Percentiles rank a stretch among this genome's conserved stretches.
phyloP scores from a whole-genome alignment of 805 yeast genomes.

The Starmerella kuoi region DNA sequence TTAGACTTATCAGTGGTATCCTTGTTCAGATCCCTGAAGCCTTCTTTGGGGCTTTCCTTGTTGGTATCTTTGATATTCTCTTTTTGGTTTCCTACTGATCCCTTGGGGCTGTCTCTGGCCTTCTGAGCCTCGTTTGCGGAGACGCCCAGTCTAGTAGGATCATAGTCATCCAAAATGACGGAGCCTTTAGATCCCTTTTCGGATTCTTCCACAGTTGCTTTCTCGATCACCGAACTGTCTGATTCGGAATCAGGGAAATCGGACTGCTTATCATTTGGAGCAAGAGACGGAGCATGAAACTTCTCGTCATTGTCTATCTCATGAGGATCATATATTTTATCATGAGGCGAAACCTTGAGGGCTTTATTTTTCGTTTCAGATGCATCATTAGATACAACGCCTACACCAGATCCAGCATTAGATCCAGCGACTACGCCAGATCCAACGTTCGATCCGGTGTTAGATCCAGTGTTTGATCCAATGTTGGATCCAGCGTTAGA shows the following conservation, averaged over 20 bases:
- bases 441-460: too few species aligned
- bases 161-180: constrained; percentile 30
- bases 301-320: constrained; percentile 22
- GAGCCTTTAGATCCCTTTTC: constrained; percentile 24
- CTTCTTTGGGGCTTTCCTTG: constrained; percentile 12
- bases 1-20: background rate
- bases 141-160: constrained; percentile 29
- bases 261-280: constrained; percentile 19
- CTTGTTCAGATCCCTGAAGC: background rate
- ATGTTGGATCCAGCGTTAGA: too few species aligned
- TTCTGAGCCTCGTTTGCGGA: constrained; percentile 18
- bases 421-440: too few species aligned
- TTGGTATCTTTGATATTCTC: background rate
- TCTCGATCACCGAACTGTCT: constrained; percentile 1
- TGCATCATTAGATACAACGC: background rate
- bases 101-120: constrained; percentile 9
- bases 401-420: background rate
- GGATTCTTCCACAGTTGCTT: constrained; percentile 22
- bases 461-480: too few species aligned
- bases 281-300: constrained; percentile 23
- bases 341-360: constrained; percentile 29
- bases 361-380: constrained; percentile 24
- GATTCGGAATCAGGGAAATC: constrained; percentile 1
- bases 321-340: constrained; percentile 23
- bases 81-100: background rate